Percentiles rank a stretch among this genome's conserved stretches.
phyloP scores from a whole-genome alignment of 192 early-diverging fungal genomes.

The Chytriomyces confervae region DNA sequence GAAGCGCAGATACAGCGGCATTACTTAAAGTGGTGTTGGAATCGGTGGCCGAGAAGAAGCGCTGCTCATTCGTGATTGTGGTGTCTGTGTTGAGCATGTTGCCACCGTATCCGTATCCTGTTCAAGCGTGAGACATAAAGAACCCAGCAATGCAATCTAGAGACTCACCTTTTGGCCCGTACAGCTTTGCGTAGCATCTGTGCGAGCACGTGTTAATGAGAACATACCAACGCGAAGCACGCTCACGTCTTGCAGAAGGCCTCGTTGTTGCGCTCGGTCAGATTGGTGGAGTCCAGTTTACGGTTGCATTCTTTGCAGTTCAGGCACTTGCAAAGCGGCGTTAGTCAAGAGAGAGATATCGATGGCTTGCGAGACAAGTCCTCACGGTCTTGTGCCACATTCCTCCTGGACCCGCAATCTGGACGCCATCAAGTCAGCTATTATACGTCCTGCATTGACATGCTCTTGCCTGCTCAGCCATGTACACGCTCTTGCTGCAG shows the following conservation, averaged over 20 bases:
- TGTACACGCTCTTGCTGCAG: constrained; percentile 52
- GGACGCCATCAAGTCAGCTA: background rate
- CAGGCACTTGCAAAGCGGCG: constrained; percentile 14
- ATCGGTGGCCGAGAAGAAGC: constrained; percentile 32
- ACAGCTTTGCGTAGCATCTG: constrained; percentile 55
- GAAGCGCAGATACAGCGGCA: constrained; percentile 13
- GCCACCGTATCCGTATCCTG: constrained; percentile 51
- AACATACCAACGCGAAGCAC: background rate
- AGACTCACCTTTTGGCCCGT: constrained; percentile 53
- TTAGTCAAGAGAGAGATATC: background rate
- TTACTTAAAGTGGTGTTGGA: constrained; percentile 5
- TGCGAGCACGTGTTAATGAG: background rate
- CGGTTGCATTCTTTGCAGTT: constrained; percentile 53
- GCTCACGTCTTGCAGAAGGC: constrained; percentile 52
- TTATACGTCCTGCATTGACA: background rate
- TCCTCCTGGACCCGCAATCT: constrained; percentile 45
- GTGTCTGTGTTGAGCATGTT: constrained; percentile 42
- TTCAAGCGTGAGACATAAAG: background rate
- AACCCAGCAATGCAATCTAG: background rate
- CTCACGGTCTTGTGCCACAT: constrained; percentile 46
- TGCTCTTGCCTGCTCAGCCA: constrained; percentile 45
- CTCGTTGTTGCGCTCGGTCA: constrained; percentile 54
- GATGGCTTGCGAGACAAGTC: background rate
- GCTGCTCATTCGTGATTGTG: constrained; percentile 40
- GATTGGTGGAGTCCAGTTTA: constrained; percentile 51